A percentile compares a stretch with the other conserved stretches of the same genome.
Evolutionary conservation across 176 grass and related monocot genomes (phyloP).

Genomic region (Ensete ventricosum): DNA sequence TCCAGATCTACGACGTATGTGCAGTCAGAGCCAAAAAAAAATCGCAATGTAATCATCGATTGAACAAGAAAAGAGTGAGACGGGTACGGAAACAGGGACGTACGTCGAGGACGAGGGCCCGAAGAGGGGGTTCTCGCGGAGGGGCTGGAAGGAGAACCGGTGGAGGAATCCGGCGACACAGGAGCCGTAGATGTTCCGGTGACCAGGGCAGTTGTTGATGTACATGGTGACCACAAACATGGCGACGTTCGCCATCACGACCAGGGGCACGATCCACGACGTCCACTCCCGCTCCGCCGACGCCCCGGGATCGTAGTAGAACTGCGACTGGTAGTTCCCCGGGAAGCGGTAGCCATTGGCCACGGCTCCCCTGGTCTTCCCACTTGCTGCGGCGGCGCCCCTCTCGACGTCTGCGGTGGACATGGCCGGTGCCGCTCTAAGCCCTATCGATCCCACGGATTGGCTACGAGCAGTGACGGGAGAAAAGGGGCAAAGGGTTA

Average conservation of each 20-base stretch:
- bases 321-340: conserved; percentile 1
- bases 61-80: not conserved
- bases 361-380: conserved; percentile 5
- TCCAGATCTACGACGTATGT: not conserved
- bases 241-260: conserved; percentile 55
- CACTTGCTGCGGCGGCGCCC: conserved; percentile 11
- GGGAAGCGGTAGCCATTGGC: not conserved
- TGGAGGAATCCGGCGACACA: conserved; percentile 71
- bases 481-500: not conserved
- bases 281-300: conserved; percentile 59
- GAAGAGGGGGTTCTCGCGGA: conserved; percentile 76
- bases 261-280: conserved; percentile 61
- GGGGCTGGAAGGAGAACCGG: conserved; percentile 76
- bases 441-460: not conserved
- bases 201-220: conserved; percentile 84
- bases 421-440: not conserved
- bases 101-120: conserved; percentile 85
- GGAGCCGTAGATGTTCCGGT: conserved; percentile 21
- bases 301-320: conserved; percentile 22
- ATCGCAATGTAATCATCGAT: not conserved
- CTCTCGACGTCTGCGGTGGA: conserved; percentile 51
- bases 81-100: not conserved
- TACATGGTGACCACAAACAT: conserved; percentile 77
- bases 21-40: not conserved
- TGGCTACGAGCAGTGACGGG: not conserved